Conservation (phyloP, 192 early-diverging fungal species). For the Coemansia umbellata region DNA sequence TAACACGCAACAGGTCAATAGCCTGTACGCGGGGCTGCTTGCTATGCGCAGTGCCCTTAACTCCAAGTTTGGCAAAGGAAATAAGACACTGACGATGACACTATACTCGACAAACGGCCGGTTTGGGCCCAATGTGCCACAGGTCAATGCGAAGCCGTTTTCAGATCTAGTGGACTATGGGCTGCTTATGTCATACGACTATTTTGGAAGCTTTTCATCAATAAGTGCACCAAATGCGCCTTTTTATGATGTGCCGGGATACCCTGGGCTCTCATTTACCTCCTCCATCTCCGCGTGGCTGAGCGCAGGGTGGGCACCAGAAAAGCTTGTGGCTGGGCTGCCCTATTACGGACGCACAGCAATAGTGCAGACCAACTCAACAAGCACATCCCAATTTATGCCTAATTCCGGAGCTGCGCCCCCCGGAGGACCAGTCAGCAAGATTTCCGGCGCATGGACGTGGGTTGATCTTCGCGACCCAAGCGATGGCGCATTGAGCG, state of each 20-base stretch:
- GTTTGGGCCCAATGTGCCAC: constrained; percentile 46
- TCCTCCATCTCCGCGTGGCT: constrained; percentile 55
- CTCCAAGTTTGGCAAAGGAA: constrained; percentile 34
- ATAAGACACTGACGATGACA: constrained; percentile 59
- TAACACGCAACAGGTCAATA: constrained; percentile 52
- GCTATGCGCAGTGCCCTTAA: constrained; percentile 56
- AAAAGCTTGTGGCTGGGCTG: constrained; percentile 62
- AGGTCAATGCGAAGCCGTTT: constrained; percentile 56
- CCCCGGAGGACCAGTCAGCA: constrained; percentile 35
- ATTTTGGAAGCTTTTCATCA: constrained; percentile 55
- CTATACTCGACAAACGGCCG: constrained; percentile 56
- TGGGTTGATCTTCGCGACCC: constrained; percentile 43
- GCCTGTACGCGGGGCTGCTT: constrained; percentile 55
- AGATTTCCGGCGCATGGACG: constrained; percentile 46
- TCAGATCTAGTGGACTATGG: constrained; percentile 61
- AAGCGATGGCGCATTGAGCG: constrained; percentile 23
- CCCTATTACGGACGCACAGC: constrained; percentile 61
- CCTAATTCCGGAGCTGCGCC: constrained; percentile 24
- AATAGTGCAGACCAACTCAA: constrained; percentile 4
- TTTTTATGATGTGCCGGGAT: constrained; percentile 32
- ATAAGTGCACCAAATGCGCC: constrained; percentile 56
- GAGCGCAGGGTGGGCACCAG: constrained; percentile 52
- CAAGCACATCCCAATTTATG: constrained; percentile 32
- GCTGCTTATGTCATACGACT: constrained; percentile 73
- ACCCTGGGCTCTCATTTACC: constrained; percentile 47